Conservation (phyloP, 2,329 filamentous ascomycete genomes). For the Verticillium dahliae region DNA sequence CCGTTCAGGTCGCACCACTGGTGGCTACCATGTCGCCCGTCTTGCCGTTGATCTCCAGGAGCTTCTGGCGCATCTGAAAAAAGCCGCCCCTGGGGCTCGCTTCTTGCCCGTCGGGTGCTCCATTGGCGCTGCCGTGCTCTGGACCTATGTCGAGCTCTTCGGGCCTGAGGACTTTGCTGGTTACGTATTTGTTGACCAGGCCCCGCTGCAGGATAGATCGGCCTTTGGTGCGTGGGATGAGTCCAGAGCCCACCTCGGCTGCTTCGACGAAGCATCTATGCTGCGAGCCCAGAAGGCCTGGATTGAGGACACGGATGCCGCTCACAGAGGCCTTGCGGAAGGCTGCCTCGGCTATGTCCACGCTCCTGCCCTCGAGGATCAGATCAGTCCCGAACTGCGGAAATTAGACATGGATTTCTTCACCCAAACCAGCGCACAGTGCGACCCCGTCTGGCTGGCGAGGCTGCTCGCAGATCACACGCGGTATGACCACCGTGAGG, state of each 20-base stretch:
- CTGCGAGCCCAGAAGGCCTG: slow-evolving; percentile 20
- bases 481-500: slow-evolving; percentile 33
- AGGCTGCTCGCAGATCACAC: slow-evolving; percentile 30
- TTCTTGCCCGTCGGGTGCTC: slow-evolving; percentile 30
- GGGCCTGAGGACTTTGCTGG: slow-evolving; percentile 22
- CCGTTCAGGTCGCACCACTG: slow-evolving; percentile 19
- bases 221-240: slow-evolving; percentile 22
- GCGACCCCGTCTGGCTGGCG: slow-evolving; percentile 30
- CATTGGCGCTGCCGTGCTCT: slow-evolving; percentile 32
- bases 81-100: slow-evolving; percentile 1
- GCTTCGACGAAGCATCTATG: slow-evolving; percentile 30
- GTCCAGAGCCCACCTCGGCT: slow-evolving; percentile 23
- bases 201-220: slow-evolving; percentile 30
- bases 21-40: slow-evolving; percentile 32
- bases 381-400: slow-evolving; percentile 11
- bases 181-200: slow-evolving; percentile 32
- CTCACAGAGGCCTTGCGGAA: slow-evolving; percentile 22
- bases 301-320: slow-evolving; percentile 13
- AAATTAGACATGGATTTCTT: slow-evolving; percentile 19
- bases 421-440: slow-evolving; percentile 21
- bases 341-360: slow-evolving; percentile 29
- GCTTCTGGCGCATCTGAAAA: slow-evolving; percentile 20
- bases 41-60: slow-evolving; percentile 28
- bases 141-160: slow-evolving; percentile 32
- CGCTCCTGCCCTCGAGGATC: slow-evolving; percentile 18